Evolutionary conservation across 208 protist species (phyloP).

Genomic region (Porcisia hertigi): DNA sequence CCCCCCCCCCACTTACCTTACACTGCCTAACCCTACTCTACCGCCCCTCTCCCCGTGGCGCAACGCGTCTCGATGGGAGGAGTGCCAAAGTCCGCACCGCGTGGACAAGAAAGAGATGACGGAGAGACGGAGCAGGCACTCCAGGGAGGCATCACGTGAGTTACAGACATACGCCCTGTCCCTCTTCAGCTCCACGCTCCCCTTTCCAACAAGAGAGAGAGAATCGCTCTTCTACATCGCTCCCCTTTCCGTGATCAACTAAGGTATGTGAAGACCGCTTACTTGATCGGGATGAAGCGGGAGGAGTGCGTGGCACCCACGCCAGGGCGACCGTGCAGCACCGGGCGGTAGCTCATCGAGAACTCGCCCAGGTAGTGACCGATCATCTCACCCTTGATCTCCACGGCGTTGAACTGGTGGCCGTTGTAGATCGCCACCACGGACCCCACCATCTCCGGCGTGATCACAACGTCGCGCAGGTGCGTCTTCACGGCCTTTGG

Average conservation of each 20-base stretch:
- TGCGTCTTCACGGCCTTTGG: slow-evolving; percentile 99
- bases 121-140: no score
- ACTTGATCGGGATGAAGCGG: slow-evolving; percentile 87
- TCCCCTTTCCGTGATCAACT: no score
- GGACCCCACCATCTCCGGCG: slow-evolving; percentile 99
- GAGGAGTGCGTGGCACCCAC: slow-evolving; percentile 97
- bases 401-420: slow-evolving; percentile 98
- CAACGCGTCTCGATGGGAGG: no score
- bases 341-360: slow-evolving; percentile 98
- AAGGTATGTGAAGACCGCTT: not conserved
- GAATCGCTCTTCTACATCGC: no score
- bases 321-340: slow-evolving; percentile 99
- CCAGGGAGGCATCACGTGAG: no score
- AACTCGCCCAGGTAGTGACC: slow-evolving; percentile 99
- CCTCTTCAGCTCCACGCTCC: no score
- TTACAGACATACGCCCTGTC: no score
- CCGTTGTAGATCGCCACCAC: slow-evolving; percentile 99
- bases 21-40: no score
- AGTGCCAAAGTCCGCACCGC: no score
- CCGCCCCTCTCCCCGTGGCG: no score
- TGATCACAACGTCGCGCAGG: slow-evolving; percentile 99
- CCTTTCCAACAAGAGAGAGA: not conserved
- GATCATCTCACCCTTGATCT: slow-evolving; percentile 99
- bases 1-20: no score
- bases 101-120: no score